Evolutionary conservation across 129 eudicot species (phyloP).

Genomic region (Cynara cardunculus): DNA sequence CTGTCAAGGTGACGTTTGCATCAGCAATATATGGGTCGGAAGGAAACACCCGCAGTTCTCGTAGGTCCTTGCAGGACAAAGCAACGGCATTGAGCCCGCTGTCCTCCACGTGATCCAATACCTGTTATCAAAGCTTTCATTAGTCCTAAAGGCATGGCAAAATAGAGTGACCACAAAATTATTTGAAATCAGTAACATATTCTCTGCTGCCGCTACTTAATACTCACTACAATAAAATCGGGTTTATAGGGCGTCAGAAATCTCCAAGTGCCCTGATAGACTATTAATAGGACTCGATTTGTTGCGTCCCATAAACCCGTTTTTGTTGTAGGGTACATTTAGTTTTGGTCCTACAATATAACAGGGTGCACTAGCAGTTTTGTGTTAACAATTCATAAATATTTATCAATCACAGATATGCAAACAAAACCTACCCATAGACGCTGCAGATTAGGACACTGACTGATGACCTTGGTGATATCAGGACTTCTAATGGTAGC

Average conservation of each 20-base stretch:
- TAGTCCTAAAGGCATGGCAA: background rate
- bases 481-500: constrained; percentile 62
- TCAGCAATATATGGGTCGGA: constrained; percentile 69
- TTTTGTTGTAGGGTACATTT: no score
- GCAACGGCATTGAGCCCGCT: constrained; percentile 64
- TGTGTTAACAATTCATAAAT: background rate
- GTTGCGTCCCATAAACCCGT: background rate
- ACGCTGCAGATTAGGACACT: constrained; percentile 58
- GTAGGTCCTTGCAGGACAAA: constrained; percentile 57
- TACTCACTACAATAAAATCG: no score
- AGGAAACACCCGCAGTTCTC: constrained; percentile 79
- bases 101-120: constrained; percentile 72
- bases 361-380: background rate
- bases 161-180: no score
- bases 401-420: background rate
- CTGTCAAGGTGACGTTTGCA: constrained; percentile 65
- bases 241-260: background rate
- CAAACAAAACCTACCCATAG: constrained; percentile 51
- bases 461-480: constrained; percentile 51
- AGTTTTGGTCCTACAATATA: no score
- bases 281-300: background rate
- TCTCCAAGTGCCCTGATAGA: background rate
- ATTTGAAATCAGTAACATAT: no score
- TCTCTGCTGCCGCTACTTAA: no score
- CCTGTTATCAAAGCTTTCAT: constrained; percentile 30